Conservation (phyloP, 1,139 yeast genomes). For the Candida sp. region DNA sequence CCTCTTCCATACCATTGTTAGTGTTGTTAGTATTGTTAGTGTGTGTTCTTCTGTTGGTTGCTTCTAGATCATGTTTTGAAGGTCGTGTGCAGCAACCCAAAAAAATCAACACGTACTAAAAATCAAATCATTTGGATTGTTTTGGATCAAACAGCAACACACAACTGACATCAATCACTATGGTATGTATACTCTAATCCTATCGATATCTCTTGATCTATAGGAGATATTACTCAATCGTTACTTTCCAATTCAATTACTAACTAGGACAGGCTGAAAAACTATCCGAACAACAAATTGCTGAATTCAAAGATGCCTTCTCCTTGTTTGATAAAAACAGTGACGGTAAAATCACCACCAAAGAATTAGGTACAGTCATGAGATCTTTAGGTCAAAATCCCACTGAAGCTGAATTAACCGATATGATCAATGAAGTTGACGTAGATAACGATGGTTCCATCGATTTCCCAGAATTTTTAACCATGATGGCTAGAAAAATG, state of each 20-base stretch:
- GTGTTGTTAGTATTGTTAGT: too few species aligned
- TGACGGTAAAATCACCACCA: slow-evolving; percentile 93
- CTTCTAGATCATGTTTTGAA: background rate
- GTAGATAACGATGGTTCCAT: slow-evolving; percentile 93
- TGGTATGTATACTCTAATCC: background rate
- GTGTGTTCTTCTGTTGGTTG: background rate
- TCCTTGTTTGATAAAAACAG: slow-evolving; percentile 94
- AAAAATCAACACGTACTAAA: background rate
- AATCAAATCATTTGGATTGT: background rate
- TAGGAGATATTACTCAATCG: too few species aligned
- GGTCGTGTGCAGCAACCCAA: background rate
- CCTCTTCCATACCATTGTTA: slow-evolving; percentile 3
- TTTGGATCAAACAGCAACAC: background rate
- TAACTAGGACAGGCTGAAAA: slow-evolving; percentile 58
- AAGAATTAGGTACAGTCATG: slow-evolving; percentile 97
- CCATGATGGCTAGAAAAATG: slow-evolving; percentile 94
- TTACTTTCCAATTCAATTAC: too few species aligned
- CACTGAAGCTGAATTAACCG: slow-evolving; percentile 91
- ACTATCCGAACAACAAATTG: slow-evolving; percentile 92
- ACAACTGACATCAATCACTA: background rate
- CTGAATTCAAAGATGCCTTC: slow-evolving; percentile 97
- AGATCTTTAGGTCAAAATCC: slow-evolving; percentile 97
- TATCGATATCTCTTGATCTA: too few species aligned
- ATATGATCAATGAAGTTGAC: slow-evolving; percentile 96
- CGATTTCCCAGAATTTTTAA: slow-evolving; percentile 82